These are phyloP conservation scores for Leccinum huronense DNA, from an alignment of 1,284 basidiomycete species.

Conservation along the genomic window DNA sequence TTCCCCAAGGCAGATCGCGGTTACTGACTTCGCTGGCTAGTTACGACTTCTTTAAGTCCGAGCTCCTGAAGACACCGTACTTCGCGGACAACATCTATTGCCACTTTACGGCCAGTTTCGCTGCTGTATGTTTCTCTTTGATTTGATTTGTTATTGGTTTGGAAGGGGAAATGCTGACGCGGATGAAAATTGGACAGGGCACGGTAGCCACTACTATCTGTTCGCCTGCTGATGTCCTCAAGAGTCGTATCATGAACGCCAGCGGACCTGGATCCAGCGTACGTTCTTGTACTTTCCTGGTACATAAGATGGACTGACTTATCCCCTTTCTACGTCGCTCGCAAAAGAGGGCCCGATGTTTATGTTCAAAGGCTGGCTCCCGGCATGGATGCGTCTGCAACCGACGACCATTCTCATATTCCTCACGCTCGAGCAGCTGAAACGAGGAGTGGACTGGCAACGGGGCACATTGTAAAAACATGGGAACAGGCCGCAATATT, in stretches of 20 bases:
- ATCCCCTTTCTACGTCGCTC: conserved; percentile 41
- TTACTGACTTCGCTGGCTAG: conserved; percentile 37
- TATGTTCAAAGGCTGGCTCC: conserved; percentile 92
- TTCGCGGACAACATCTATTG: conserved; percentile 79
- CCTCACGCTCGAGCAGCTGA: conserved; percentile 59
- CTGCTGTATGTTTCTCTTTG: conserved; percentile 55
- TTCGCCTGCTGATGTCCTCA: conserved; percentile 89
- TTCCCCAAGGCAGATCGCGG: neutral
- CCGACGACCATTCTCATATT: conserved; percentile 86
- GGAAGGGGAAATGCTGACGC: neutral
- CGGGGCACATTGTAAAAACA: conserved; percentile 19
- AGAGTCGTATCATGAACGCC: conserved; percentile 90
- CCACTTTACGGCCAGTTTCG: conserved; percentile 85
- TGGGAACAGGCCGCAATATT: neutral
- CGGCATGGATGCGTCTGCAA: conserved; percentile 82
- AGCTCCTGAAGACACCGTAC: conserved; percentile 66
- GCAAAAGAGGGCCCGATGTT: conserved; percentile 82
- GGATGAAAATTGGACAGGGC: conserved; percentile 47
- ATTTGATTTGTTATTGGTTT: neutral
- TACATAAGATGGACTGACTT: neutral
- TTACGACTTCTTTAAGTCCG: conserved; percentile 88
- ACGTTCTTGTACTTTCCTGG: conserved; percentile 28
- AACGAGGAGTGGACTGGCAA: conserved; percentile 27
- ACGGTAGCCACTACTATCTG: conserved; percentile 94
- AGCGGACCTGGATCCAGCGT: conserved; percentile 75